Evolutionary conservation across 805 yeast species (phyloP), one percentile per base, ranked within the genome.

Genomic region (Wickerhamiella parazyma): DNA sequence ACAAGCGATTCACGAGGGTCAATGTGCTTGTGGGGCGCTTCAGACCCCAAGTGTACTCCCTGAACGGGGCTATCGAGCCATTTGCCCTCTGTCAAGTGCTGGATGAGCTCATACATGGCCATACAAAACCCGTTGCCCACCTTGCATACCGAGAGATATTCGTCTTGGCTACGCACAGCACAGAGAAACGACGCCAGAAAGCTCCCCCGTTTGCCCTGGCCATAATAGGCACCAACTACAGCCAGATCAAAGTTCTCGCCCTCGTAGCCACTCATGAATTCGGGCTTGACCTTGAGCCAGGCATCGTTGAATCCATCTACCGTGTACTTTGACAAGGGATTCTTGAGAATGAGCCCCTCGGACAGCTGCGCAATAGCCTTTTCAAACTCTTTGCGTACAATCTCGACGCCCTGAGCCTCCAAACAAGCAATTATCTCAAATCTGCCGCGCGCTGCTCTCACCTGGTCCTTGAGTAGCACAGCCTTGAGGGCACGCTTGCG

Each of bases 281-380:
- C 95, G 0, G 97, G 97, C 58, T 89, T 89, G 2, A 89, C 72
- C 55, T 89, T 89, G 12, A 85, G 65, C 95, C 96, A 89, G n/a
- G 69, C 62, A 14, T 70, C 72, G 35, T 69, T 68, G 40, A 85
- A 63, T 26, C 69, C 71, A n/a, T 75, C 83, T 12, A 81, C 68
- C 2, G 62, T 56, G 57, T 89, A 89, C 12, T 57, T 62, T 2
- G 80, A 68, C 10, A 63, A 58, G 1, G 76, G 71, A 49, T 76
- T 70, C 56, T 89, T 89, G 33, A 89, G 60, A 44, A 89, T 73
- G 7, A 89, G 63, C 0, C 98, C 98, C 59, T 89, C 98, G 17
- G 84, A 72, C 40, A 80, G 48, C 31, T 65, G 65, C 2, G 67
- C 66, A 2, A 87, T 73, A 1, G 82, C 83, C 25, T 64, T 58